A percentile compares a stretch with the other conserved stretches of the same genome.
phyloP scores from a whole-genome alignment of 2,329 filamentous ascomycete species.

The Biscogniauxia marginata region DNA sequence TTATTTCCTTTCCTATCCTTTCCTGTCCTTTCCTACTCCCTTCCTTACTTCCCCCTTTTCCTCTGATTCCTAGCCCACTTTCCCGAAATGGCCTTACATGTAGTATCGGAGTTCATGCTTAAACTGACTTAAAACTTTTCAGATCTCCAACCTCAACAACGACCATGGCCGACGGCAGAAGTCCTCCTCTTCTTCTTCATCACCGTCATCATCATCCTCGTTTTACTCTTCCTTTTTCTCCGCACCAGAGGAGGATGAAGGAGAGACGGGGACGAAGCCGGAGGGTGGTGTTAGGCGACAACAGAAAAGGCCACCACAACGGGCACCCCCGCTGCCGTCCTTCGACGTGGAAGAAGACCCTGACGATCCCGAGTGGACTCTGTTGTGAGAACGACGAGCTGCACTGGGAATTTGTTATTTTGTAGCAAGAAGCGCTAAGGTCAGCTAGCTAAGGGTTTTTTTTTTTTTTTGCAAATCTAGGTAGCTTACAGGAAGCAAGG shows the following conservation, averaged over 20 bases:
- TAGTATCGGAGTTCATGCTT: too few species aligned
- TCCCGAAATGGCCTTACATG: too few species aligned
- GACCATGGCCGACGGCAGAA: not conserved
- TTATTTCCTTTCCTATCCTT: not conserved
- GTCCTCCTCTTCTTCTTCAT: not conserved
- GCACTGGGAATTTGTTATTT: constrained; percentile 5
- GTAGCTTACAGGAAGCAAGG: too few species aligned
- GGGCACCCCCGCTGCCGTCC: not conserved
- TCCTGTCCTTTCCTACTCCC: too few species aligned
- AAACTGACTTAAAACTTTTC: not conserved
- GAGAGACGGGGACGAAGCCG: not conserved
- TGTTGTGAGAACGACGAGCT: not conserved
- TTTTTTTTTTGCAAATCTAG: too few species aligned
- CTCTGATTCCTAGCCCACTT: too few species aligned
- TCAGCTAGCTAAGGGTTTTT: too few species aligned
- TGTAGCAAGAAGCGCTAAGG: too few species aligned
- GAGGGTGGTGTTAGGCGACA: not conserved
- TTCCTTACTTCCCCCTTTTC: too few species aligned
- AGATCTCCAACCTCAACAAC: not conserved
- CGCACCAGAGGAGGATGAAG: not conserved
- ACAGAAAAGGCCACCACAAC: not conserved
- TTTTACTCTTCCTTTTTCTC: not conserved
- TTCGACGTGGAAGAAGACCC: not conserved
- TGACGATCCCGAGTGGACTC: not conserved
- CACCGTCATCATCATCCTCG: not conserved